Evolutionary conservation across 352 stramenopile genomes (phyloP).

Genomic region (Pythium rhizo-oryzae): DNA sequence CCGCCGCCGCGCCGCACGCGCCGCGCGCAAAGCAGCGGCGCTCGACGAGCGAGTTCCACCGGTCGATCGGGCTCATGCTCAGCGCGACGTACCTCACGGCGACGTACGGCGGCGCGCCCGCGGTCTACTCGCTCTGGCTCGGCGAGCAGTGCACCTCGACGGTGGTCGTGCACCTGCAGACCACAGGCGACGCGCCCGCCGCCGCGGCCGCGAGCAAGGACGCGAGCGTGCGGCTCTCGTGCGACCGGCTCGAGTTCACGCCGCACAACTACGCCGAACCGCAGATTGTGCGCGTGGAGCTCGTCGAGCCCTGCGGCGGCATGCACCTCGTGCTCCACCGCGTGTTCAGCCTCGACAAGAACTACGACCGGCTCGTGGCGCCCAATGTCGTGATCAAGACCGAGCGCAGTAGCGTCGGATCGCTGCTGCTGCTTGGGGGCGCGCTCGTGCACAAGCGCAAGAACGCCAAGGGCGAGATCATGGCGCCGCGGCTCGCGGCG

Average conservation of each 20-base stretch:
- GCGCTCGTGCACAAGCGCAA: conserved; percentile 48
- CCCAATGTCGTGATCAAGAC: conserved; percentile 57
- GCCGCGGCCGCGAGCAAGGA: not conserved
- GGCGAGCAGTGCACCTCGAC: conserved; percentile 57
- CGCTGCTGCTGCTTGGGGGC: conserved; percentile 52
- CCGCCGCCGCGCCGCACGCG: not conserved
- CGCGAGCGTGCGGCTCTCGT: conserved; percentile 47
- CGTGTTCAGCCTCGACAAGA: conserved; percentile 67
- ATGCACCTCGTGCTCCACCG: conserved; percentile 61
- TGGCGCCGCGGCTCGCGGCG: conserved; percentile 18
- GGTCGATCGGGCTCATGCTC: conserved; percentile 35
- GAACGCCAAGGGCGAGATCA: conserved; percentile 34
- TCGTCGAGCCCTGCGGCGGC: conserved; percentile 44
- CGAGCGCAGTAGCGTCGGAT: conserved; percentile 36
- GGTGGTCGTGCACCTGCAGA: conserved; percentile 72
- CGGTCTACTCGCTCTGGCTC: conserved; percentile 65
- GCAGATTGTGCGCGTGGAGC: conserved; percentile 68
- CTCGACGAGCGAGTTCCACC: conserved; percentile 27
- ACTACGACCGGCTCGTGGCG: conserved; percentile 55
- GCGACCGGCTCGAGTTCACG: conserved; percentile 76
- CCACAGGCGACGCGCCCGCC: conserved; percentile 40
- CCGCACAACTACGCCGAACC: conserved; percentile 55
- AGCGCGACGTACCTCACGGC: conserved; percentile 55
- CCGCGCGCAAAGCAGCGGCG: conserved; percentile 6
- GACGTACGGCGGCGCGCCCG: conserved; percentile 57